Percentiles rank a stretch among this genome's conserved stretches.
phyloP scores from a whole-genome alignment of 2,329 filamentous ascomycete species.

The Penicillium crustosum region DNA sequence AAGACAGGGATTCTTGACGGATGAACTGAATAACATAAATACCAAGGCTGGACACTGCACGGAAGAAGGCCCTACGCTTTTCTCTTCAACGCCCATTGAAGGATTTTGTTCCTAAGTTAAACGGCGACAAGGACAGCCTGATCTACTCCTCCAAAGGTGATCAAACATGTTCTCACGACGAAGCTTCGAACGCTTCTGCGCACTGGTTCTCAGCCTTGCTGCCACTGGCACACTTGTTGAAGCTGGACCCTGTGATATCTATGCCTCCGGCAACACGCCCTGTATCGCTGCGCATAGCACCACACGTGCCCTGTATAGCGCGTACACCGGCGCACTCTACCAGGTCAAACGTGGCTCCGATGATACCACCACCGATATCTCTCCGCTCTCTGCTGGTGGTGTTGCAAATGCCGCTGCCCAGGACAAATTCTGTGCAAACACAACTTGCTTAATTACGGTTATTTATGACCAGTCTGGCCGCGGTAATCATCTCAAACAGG shows the following conservation, averaged over 20 bases:
- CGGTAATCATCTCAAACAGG: conserved; percentile 63
- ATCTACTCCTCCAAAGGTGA: conserved; percentile 5
- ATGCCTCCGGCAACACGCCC: conserved; percentile 58
- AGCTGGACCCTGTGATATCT: conserved; percentile 63
- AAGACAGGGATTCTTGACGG: not conserved
- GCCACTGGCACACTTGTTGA: conserved; percentile 44
- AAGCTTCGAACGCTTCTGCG: conserved; percentile 26
- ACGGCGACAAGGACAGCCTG: not conserved
- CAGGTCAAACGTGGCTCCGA: conserved; percentile 59
- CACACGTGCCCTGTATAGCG: conserved; percentile 61
- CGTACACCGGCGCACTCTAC: conserved; percentile 57
- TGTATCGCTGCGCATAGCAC: conserved; percentile 65
- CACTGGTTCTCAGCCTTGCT: conserved; percentile 37
- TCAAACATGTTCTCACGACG: conserved; percentile 34
- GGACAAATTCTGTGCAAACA: conserved; percentile 60
- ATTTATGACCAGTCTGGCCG: conserved; percentile 67
- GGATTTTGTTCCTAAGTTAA: not conserved
- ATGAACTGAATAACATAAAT: not conserved
- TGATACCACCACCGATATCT: conserved; percentile 49
- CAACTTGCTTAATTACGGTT: conserved; percentile 62
- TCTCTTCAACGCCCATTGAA: not conserved
- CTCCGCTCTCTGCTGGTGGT: conserved; percentile 57
- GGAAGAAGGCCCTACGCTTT: not conserved
- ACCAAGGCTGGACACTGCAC: not conserved
- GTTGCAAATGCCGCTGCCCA: conserved; percentile 63